Evolutionary conservation across 2,329 filamentous ascomycete genomes (phyloP), one percentile per base, ranked within the genome.

Genomic region (Pseudogymnoascus sp.): DNA sequence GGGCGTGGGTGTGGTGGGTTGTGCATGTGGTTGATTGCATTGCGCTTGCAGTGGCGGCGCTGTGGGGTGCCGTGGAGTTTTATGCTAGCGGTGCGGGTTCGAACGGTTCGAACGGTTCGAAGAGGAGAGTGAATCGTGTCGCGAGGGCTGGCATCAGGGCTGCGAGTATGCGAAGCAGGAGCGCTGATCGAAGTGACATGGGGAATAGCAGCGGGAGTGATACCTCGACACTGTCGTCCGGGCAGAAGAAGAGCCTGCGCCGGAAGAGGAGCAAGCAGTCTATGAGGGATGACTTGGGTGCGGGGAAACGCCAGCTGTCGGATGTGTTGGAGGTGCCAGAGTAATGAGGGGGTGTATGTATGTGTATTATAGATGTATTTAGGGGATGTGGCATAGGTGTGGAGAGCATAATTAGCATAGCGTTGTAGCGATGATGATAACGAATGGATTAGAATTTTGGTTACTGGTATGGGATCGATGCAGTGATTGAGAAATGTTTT

Each of bases 1-100:
- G 87, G 23, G 93, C 97, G 80, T 91, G 96, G 77, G 82, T 93
- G 61, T 99, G 95, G 95, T 99, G 95, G 95, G 81, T 84, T 4
- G 86, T 95, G 5, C 93, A 97, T 78, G 81, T 93, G 53, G 65
- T 91, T 36, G 88, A 91, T 71, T 67, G 91, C 21, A 38, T 62
- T 18, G 28, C 60, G 7, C 12, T 62, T 16, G 60, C 12, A n/a
- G 37, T 62, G 21, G 38, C 23, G 18, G 38, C 34, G 10, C 12
- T 60, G 16, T 60, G 59, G 59, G 14, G n/a, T 10, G 31, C 12
- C 3, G 36, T 60, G 6, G 59, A 60, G 21, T 60, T 60, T 31
- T 60, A 60, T 31, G 59, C 36, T 2, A 38, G 59, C 7, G 4
- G 21, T 60, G 12, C 38, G 7, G 16, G 36, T 42, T 8, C 59